Percentiles rank a stretch among this genome's conserved stretches.
phyloP scores from a whole-genome alignment of 2,329 filamentous ascomycete genomes.

The Pseudogymnoascus sp. region DNA sequence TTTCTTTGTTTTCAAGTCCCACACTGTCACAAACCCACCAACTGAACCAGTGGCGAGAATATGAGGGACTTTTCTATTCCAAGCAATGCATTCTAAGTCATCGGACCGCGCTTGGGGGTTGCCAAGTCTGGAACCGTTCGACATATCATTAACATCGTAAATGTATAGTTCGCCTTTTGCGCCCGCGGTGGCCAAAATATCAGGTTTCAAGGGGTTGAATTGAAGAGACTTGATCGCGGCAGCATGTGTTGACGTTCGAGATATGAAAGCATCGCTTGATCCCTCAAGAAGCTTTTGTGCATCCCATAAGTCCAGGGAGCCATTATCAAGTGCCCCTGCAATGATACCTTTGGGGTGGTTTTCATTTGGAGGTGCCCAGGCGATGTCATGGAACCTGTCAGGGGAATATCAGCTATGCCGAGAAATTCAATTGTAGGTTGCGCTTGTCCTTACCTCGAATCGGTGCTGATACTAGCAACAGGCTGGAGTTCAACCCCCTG shows the following conservation, averaged over 20 bases:
- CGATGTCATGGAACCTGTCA: slow-evolving; percentile 87
- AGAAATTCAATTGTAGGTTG: neutral
- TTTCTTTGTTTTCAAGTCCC: slow-evolving; percentile 98
- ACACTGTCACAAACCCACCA: slow-evolving; percentile 93
- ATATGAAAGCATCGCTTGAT: slow-evolving; percentile 66
- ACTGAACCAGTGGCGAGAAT: slow-evolving; percentile 91
- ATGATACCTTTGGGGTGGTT: slow-evolving; percentile 80
- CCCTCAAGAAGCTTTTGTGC: slow-evolving; percentile 58
- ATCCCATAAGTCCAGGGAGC: slow-evolving; percentile 88
- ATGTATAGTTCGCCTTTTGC: slow-evolving; percentile 94
- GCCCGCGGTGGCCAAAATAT: slow-evolving; percentile 86
- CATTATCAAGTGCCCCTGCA: slow-evolving; percentile 90
- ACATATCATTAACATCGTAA: slow-evolving; percentile 85
- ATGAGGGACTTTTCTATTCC: slow-evolving; percentile 97
- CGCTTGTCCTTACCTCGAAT: slow-evolving; percentile 62
- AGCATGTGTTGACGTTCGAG: slow-evolving; percentile 79
- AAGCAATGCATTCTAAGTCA: slow-evolving; percentile 92
- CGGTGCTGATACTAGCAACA: slow-evolving; percentile 72
- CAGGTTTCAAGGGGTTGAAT: slow-evolving; percentile 88
- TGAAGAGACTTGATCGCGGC: slow-evolving; percentile 90
- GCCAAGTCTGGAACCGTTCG: slow-evolving; percentile 80
- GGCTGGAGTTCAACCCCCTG: slow-evolving; percentile 79
- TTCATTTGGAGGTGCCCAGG: slow-evolving; percentile 78
- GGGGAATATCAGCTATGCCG: slow-evolving; percentile 20
- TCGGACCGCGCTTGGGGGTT: slow-evolving; percentile 82